These are phyloP conservation scores for Chaetomiaceae sp. DNA, from an alignment of 2,329 filamentous ascomycete species.

Conservation along the genomic window DNA sequence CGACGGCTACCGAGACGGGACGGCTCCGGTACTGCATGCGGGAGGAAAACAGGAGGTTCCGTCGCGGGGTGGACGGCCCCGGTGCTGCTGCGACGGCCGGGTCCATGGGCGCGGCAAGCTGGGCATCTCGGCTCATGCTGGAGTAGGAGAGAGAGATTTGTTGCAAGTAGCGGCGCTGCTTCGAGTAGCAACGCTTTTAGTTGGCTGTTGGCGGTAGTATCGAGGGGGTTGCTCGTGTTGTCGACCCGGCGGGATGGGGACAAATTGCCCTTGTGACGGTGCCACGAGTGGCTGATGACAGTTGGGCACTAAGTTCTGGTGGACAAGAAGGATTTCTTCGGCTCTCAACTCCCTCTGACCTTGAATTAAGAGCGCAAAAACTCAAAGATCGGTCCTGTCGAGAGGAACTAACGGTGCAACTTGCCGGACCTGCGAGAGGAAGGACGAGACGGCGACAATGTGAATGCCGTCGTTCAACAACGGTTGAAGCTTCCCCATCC, in stretches of 20 bases:
- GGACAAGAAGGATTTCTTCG: neutral
- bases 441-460: neutral
- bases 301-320: neutral
- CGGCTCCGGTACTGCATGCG: conserved; percentile 57
- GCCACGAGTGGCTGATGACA: neutral
- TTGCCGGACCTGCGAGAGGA: neutral
- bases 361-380: too few relatives aligned
- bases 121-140: conserved; percentile 20
- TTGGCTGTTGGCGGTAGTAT: neutral
- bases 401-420: neutral
- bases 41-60: conserved; percentile 31
- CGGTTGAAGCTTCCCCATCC: conserved; percentile 2
- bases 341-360: too few relatives aligned
- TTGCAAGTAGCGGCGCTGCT: neutral
- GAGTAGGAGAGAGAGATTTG: neutral
- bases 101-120: conserved; percentile 26
- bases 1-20: conserved; percentile 74
- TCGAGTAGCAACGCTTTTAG: neutral
- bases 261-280: conserved; percentile 17
- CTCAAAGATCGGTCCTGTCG: too few relatives aligned
- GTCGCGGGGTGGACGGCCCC: conserved; percentile 27
- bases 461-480: neutral
- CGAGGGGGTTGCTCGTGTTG: neutral
- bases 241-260: neutral
- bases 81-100: conserved; percentile 26